phyloP scores from a whole-genome alignment of 1,139 yeast species.

The Scheffersomyces titani region DNA sequence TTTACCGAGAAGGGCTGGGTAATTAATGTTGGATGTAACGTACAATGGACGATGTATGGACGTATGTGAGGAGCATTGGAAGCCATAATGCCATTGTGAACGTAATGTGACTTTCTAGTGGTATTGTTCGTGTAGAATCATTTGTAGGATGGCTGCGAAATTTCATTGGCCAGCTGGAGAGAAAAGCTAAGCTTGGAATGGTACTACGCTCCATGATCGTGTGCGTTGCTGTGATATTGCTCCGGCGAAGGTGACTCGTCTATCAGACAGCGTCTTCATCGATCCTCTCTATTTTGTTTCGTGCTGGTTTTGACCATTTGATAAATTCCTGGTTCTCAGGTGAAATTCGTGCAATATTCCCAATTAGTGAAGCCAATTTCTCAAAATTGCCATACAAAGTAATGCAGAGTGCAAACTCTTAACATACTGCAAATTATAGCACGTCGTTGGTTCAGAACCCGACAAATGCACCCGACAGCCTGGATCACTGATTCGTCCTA shows the following conservation, averaged over 20 bases:
- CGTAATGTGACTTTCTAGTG: neutral
- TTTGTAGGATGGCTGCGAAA: neutral
- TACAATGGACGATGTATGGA: neutral
- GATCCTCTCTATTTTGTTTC: neutral
- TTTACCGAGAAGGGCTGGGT: neutral
- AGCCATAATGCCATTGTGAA: neutral
- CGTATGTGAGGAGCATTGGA: neutral
- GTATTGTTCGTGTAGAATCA: neutral
- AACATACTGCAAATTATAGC: neutral
- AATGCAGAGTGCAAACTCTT: neutral
- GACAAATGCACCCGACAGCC: neutral
- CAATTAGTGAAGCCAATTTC: neutral
- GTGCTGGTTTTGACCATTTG: neutral
- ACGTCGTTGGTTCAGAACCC: neutral
- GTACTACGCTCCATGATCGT: neutral
- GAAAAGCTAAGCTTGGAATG: neutral
- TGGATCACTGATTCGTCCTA: neutral
- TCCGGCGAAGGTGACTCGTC: no score
- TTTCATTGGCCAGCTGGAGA: neutral
- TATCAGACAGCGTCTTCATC: neutral
- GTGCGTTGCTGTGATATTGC: no score
- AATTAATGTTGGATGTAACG: neutral
- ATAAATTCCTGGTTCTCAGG: neutral
- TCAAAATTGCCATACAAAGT: neutral
- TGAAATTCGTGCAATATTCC: neutral